Evolutionary conservation across 2,329 filamentous ascomycete species (phyloP).

Genomic region (Ophiocordyceps camponoti-saundersi): DNA sequence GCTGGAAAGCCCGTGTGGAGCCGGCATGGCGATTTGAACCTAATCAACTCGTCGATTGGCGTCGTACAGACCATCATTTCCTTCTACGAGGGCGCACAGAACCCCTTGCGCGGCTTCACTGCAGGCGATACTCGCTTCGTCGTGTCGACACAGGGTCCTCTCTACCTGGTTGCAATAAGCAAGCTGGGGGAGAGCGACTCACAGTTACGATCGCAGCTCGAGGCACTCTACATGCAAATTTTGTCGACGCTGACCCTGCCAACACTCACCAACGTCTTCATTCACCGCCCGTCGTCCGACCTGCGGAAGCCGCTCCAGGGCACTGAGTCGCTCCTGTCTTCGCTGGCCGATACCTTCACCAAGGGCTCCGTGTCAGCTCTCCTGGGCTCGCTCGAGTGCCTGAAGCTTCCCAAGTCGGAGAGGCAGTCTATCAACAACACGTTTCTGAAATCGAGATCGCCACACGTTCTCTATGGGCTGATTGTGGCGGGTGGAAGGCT

Average conservation of each 20-base stretch:
- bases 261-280: conserved; percentile 72
- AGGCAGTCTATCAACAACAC: conserved; percentile 73
- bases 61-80: conserved; percentile 96
- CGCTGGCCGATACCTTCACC: conserved; percentile 87
- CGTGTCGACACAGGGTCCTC: conserved; percentile 64
- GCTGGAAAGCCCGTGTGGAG: conserved; percentile 97
- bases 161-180: conserved; percentile 90
- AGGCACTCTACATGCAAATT: conserved; percentile 96
- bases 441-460: conserved; percentile 60
- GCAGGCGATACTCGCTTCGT: conserved; percentile 80
- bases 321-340: conserved; percentile 79
- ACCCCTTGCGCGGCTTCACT: conserved; percentile 67
- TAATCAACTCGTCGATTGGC: conserved; percentile 88
- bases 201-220: conserved; percentile 74
- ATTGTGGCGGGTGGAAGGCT: conserved; percentile 85
- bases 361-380: conserved; percentile 78
- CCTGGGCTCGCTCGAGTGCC: conserved; percentile 77
- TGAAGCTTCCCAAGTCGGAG: conserved; percentile 82
- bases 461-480: conserved; percentile 76
- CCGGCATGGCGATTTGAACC: conserved; percentile 72
- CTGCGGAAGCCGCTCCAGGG: conserved; percentile 78
- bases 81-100: conserved; percentile 71
- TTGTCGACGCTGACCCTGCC: conserved; percentile 87
- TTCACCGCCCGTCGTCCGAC: conserved; percentile 82
- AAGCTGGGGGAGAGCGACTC: conserved; percentile 80